These are phyloP conservation scores for Tricholoma matsutake DNA, from an alignment of 768 basidiomycete genomes.

Conservation along the genomic window DNA sequence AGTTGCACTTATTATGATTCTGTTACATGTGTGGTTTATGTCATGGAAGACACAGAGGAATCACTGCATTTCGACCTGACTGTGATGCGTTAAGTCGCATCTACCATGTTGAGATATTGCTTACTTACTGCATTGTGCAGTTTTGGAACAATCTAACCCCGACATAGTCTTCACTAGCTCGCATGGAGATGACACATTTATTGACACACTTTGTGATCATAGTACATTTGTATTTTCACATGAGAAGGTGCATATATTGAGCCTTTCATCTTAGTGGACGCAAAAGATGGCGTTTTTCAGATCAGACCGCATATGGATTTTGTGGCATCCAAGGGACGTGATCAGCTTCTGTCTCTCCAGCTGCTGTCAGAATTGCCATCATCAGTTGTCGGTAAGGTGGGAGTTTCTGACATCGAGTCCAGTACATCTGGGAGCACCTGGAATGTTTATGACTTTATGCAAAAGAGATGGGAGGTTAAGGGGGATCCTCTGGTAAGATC, in stretches of 20 bases:
- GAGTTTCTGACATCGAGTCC: slow-evolving; percentile 18
- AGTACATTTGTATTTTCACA: slow-evolving; percentile 37
- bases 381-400: slow-evolving; percentile 27
- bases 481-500: slow-evolving; percentile 58
- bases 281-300: slow-evolving; percentile 57
- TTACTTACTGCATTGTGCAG: slow-evolving; percentile 36
- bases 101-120: not conserved
- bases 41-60: slow-evolving; percentile 79
- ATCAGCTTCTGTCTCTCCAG: slow-evolving; percentile 62
- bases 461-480: slow-evolving; percentile 39
- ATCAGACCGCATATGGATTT: slow-evolving; percentile 85
- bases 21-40: slow-evolving; percentile 53
- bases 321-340: slow-evolving; percentile 59
- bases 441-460: slow-evolving; percentile 80
- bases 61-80: slow-evolving; percentile 59
- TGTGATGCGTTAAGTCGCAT: slow-evolving; percentile 42
- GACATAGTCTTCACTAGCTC: slow-evolving; percentile 75
- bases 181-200: slow-evolving; percentile 72
- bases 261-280: slow-evolving; percentile 45
- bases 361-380: slow-evolving; percentile 55
- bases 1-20: slow-evolving; percentile 81
- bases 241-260: slow-evolving; percentile 26
- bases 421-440: slow-evolving; percentile 33
- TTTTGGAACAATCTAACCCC: slow-evolving; percentile 80
- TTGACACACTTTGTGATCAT: slow-evolving; percentile 59